These are phyloP conservation scores for Lasiosphaeris hirsuta DNA, from an alignment of 495 filamentous ascomycete species.

Conservation along the genomic window DNA sequence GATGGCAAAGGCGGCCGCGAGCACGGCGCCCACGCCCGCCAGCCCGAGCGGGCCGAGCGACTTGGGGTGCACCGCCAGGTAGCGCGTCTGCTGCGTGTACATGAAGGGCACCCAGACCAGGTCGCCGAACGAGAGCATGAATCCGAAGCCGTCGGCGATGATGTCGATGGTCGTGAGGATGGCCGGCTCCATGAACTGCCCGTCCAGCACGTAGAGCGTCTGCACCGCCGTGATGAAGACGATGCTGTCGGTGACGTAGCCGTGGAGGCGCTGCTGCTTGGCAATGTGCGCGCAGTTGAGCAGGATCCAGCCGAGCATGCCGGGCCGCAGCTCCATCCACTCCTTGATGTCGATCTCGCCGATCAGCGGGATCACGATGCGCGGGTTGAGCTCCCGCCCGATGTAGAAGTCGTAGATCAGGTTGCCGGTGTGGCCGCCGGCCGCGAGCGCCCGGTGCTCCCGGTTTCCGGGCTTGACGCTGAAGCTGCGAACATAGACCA, in stretches of 20 bases:
- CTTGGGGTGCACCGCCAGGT: conserved; percentile 79
- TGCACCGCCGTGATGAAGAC: conserved; percentile 77
- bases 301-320: conserved; percentile 85
- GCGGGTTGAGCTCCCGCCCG: conserved; percentile 93
- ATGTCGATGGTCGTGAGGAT: conserved; percentile 96
- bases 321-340: conserved; percentile 87
- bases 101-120: conserved; percentile 90
- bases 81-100: conserved; percentile 84
- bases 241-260: conserved; percentile 84
- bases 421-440: conserved; percentile 80
- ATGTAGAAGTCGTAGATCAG: conserved; percentile 95
- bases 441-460: conserved; percentile 71
- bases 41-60: conserved; percentile 65
- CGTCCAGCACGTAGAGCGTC: conserved; percentile 79
- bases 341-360: conserved; percentile 87
- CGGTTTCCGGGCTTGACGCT: conserved; percentile 67
- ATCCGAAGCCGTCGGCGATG: conserved; percentile 90
- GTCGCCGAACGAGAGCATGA: conserved; percentile 95
- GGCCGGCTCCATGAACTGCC: conserved; percentile 83
- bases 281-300: conserved; percentile 81
- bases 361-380: conserved; percentile 70
- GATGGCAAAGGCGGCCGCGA: conserved; percentile 72
- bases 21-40: conserved; percentile 58
- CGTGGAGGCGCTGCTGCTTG: conserved; percentile 80
- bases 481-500: conserved; percentile 79